phyloP scores from a whole-genome alignment of 2,329 filamentous ascomycete species.

The Stromatinia cepivora region DNA sequence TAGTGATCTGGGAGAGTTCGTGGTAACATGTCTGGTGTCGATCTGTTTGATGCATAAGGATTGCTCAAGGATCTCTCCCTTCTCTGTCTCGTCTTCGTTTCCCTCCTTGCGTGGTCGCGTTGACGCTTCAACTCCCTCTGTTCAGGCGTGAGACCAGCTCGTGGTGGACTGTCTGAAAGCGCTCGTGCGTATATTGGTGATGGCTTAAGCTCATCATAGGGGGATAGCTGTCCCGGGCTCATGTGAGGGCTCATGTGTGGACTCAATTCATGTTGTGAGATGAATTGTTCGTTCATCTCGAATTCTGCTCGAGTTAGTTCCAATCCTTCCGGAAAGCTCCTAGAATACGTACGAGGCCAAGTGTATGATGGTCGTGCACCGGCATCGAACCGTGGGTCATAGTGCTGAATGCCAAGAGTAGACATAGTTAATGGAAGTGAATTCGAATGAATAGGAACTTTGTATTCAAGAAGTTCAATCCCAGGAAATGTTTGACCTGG shows the following conservation, averaged over 20 bases:
- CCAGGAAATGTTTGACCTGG: slow-evolving; percentile 33
- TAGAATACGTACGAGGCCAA: slow-evolving; percentile 39
- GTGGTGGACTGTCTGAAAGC: slow-evolving; percentile 57
- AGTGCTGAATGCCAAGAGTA: slow-evolving; percentile 40
- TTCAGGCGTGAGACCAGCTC: slow-evolving; percentile 55
- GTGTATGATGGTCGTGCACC: slow-evolving; percentile 37
- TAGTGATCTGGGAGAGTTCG: slow-evolving; percentile 38
- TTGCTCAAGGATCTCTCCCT: slow-evolving; percentile 45
- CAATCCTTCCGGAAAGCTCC: not conserved
- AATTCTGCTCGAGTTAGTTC: slow-evolving; percentile 36
- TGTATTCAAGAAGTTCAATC: slow-evolving; percentile 24
- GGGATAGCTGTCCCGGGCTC: slow-evolving; percentile 34
- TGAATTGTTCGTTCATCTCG: slow-evolving; percentile 39
- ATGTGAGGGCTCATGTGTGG: slow-evolving; percentile 32
- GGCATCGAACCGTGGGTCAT: slow-evolving; percentile 39
- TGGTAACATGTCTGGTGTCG: slow-evolving; percentile 40
- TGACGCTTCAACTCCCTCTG: slow-evolving; percentile 64
- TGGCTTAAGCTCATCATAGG: slow-evolving; percentile 39
- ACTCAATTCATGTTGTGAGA: slow-evolving; percentile 31
- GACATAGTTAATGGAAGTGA: slow-evolving; percentile 29
- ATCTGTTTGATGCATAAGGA: slow-evolving; percentile 37
- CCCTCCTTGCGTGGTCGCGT: slow-evolving; percentile 58
- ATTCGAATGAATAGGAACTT: slow-evolving; percentile 27
- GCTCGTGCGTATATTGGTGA: slow-evolving; percentile 40
- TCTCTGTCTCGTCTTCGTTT: slow-evolving; percentile 56